These are phyloP conservation scores for Claviceps sp. DNA, from an alignment of 2,329 filamentous ascomycete genomes.

Conservation along the genomic window DNA sequence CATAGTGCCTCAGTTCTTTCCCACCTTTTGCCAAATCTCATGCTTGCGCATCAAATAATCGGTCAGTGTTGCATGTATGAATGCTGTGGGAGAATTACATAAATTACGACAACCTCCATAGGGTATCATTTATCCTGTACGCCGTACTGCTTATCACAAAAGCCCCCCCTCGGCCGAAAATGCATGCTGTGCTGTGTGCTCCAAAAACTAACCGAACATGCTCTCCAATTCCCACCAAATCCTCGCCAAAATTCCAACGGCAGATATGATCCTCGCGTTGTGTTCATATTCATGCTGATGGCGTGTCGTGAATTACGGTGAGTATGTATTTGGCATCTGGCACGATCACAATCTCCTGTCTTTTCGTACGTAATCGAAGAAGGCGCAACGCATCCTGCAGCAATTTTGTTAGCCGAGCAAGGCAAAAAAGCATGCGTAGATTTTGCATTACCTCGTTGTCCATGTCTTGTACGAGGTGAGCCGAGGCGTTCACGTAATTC, in stretches of 20 bases:
- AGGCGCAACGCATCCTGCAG: slow-evolving; percentile 61
- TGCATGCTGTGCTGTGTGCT: not conserved
- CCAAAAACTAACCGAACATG: not conserved
- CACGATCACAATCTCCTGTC: slow-evolving; percentile 73
- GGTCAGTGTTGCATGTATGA: too few relatives aligned
- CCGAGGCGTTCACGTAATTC: slow-evolving; percentile 58
- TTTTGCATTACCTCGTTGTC: slow-evolving; percentile 47
- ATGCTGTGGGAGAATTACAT: not conserved
- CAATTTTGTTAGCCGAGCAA: slow-evolving; percentile 10
- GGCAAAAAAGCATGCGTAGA: not conserved
- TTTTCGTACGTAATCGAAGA: slow-evolving; percentile 65
- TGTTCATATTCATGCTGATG: slow-evolving; percentile 37
- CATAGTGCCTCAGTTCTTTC: too few relatives aligned
- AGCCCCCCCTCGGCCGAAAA: not conserved
- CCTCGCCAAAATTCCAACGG: not conserved
- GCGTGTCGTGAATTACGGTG: slow-evolving; percentile 71
- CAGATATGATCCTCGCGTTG: not conserved
- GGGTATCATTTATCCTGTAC: slow-evolving; percentile 7
- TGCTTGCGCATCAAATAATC: too few relatives aligned
- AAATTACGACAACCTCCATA: not conserved
- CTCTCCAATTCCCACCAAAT: not conserved
- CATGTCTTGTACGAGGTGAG: slow-evolving; percentile 56
- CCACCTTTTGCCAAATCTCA: too few relatives aligned
- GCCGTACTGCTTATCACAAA: slow-evolving; percentile 1
- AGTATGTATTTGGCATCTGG: slow-evolving; percentile 69